Percentiles rank a stretch among this genome's conserved stretches.
These are phyloP conservation scores for Cucurbita pepo DNA, from an alignment of 306 rosid species.

Conservation along the genomic window DNA sequence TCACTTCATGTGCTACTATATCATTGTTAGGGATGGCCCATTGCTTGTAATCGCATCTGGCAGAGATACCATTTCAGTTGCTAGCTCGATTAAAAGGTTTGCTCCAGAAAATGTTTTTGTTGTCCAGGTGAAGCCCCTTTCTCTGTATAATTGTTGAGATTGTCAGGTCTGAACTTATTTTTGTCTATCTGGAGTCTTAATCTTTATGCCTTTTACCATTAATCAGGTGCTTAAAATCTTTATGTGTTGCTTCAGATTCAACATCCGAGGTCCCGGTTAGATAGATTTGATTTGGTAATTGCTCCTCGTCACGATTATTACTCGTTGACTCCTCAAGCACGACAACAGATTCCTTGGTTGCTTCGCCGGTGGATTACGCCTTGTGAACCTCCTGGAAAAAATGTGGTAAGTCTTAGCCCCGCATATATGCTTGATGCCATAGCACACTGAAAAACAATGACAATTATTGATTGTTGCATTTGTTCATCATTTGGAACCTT, in stretches of 20 bases:
- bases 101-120: constrained; percentile 85
- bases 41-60: constrained; percentile 85
- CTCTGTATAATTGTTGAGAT: constrained; percentile 5
- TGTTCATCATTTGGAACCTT: not conserved
- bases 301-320: constrained; percentile 81
- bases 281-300: constrained; percentile 78
- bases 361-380: constrained; percentile 80
- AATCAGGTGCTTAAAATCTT: not conserved
- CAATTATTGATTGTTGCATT: not conserved
- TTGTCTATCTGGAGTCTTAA: not conserved
- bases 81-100: constrained; percentile 67
- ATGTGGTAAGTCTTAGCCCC: constrained; percentile 42
- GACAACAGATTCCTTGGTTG: constrained; percentile 58
- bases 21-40: constrained; percentile 51
- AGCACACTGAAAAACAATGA: not conserved
- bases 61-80: constrained; percentile 61
- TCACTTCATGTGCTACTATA: not conserved
- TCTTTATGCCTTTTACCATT: not conserved
- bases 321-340: constrained; percentile 57
- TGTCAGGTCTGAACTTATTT: not conserved
- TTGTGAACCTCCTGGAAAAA: constrained; percentile 61
- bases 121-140: constrained; percentile 61
- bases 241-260: constrained; percentile 50
- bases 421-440: not conserved
- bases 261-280: constrained; percentile 60